These are phyloP conservation scores for Camellia granthamiana DNA, from an alignment of 148 eudicot species.

Conservation along the genomic window DNA sequence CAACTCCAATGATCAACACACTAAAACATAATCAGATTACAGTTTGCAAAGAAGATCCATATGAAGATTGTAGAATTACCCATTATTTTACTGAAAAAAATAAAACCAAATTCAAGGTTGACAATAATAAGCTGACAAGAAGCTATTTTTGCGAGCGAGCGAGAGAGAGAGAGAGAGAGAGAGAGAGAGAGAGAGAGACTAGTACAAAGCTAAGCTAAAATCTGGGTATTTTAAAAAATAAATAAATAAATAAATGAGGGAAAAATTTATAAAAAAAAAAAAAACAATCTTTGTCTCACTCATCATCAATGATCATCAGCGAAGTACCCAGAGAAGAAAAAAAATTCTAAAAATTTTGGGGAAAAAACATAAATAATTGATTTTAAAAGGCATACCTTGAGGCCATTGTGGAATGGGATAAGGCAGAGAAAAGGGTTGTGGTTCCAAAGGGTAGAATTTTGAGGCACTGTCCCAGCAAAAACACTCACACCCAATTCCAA, in stretches of 20 bases:
- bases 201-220: neutral
- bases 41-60: neutral
- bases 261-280: neutral
- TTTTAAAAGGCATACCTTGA: slow-evolving; percentile 14
- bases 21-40: neutral
- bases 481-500: slow-evolving; percentile 28
- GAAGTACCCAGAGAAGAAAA: neutral
- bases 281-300: neutral
- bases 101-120: neutral
- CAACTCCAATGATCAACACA: neutral
- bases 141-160: neutral
- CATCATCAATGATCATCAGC: neutral
- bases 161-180: neutral
- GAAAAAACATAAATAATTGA: neutral
- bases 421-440: slow-evolving; percentile 24
- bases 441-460: slow-evolving; percentile 11
- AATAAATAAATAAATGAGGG: neutral
- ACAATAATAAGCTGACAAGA: neutral
- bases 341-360: neutral
- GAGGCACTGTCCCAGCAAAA: slow-evolving; percentile 20
- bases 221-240: neutral
- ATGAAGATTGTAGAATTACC: neutral
- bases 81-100: neutral
- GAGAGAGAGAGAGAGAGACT: neutral
- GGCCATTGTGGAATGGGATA: slow-evolving; percentile 29